Evolutionary conservation across 768 basidiomycete species (phyloP), one percentile per base, ranked within the genome.

Genomic region (Xerocomus brunneocitrinus): DNA sequence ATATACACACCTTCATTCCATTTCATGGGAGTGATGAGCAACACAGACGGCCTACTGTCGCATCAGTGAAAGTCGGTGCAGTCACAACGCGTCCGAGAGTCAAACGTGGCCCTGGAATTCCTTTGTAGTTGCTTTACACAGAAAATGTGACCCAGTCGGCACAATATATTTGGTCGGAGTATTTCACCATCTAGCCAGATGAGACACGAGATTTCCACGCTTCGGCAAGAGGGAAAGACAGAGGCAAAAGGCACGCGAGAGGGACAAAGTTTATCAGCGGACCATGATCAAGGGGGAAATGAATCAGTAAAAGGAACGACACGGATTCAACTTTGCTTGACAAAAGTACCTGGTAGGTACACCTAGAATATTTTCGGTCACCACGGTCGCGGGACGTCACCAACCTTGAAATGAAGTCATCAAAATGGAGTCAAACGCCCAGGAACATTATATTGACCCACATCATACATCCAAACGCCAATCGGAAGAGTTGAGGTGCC

Each of bases 351-450:
- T 39, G 19, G 22, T 19, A 13, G 39, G 36, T n/a, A 38, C 19
- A 36, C 38, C 19, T 22, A 4, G 39, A 24, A 19, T 9, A 19
- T 24, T 22, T 40, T 24, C 39, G 39, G 25, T 14, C 14, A 28
- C 27, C 25, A 16, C 27, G 40, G 14, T 28, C 25, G 35, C 35
- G 25, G 32, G 39, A 46, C 5, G 24, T 45, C 22, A 7, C 10
- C 34, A 22, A 24, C 7, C 35, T 16, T 35, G 30, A 50, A 47
- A 50, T 54, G 56, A 58, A 58, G 14, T 19, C 28, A 42, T 27
- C 12, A n/a, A 38, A 28, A 36, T 22, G 14, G 25, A 28, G 14
- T 12, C 5, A 25, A 35, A 35, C 10, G 28, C 13, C n/a, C 36
- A 35, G 27, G 51, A 19, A 38, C 28, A 28, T 25, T 12, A 25